Conservation (phyloP, 2,329 filamentous ascomycete genomes). For the Fusarium floridanum region DNA sequence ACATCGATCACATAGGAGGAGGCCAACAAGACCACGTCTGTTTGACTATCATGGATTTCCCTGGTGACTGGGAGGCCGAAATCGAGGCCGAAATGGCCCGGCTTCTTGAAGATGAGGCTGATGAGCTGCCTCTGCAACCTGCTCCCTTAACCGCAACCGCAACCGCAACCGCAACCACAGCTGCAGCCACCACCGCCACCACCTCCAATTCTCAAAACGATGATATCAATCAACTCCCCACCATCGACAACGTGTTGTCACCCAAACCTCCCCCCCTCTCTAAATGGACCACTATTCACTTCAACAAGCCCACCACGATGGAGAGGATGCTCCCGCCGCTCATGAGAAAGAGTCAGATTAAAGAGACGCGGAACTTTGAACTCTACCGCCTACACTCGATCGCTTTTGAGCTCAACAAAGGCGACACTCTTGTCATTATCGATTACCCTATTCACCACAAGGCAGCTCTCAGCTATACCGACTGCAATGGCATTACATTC, state of each 20-base stretch:
- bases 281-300: constrained; percentile 26
- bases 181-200: not conserved
- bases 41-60: constrained; percentile 19
- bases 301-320: constrained; percentile 32
- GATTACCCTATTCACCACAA: constrained; percentile 50
- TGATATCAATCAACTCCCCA: not conserved
- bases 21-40: constrained; percentile 2
- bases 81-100: not conserved
- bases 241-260: not conserved
- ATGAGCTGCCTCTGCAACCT: not conserved
- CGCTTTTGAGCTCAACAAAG: constrained; percentile 47
- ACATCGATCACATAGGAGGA: not conserved
- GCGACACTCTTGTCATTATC: constrained; percentile 62
- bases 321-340: constrained; percentile 2
- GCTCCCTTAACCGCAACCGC: not conserved
- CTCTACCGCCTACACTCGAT: constrained; percentile 46
- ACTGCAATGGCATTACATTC: constrained; percentile 54
- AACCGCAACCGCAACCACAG: not conserved
- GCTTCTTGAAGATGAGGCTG: not conserved
- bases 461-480: constrained; percentile 34
- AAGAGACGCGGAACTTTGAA: constrained; percentile 42
- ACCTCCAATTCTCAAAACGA: not conserved
- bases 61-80: constrained; percentile 13
- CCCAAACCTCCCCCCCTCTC: constrained; percentile 17
- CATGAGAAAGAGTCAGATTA: constrained; percentile 31